Conservation (phyloP, 1,284 basidiomycete species). For the Heterobasidion occidentale region DNA sequence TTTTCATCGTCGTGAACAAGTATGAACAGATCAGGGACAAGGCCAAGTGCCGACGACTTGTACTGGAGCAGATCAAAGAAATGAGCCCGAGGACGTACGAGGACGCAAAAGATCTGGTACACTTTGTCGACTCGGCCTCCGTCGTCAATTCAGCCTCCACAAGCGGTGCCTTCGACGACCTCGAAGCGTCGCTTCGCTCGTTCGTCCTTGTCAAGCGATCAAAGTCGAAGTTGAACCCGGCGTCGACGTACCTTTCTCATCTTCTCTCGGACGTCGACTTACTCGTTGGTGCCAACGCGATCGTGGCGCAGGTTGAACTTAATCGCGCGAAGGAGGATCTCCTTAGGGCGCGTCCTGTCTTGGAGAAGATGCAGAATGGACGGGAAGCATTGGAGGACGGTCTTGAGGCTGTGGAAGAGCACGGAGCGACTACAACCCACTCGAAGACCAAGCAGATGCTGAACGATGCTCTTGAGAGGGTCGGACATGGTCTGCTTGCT, state of each 20-base stretch:
- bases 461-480: constrained; percentile 65
- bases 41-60: constrained; percentile 82
- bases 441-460: constrained; percentile 56
- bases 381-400: constrained; percentile 72
- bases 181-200: constrained; percentile 89
- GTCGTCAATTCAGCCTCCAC: constrained; percentile 33
- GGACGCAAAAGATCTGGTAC: constrained; percentile 89
- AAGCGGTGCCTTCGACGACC: constrained; percentile 73
- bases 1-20: constrained; percentile 99
- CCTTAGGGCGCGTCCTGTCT: constrained; percentile 67
- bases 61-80: constrained; percentile 92
- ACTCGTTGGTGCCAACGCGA: constrained; percentile 80
- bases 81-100: constrained; percentile 90
- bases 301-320: constrained; percentile 80
- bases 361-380: constrained; percentile 80
- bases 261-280: constrained; percentile 86
- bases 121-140: constrained; percentile 89
- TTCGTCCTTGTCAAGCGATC: constrained; percentile 95
- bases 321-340: constrained; percentile 70
- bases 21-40: constrained; percentile 96
- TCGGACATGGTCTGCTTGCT: constrained; percentile 71
- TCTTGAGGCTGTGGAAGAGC: constrained; percentile 79
- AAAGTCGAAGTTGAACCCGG: constrained; percentile 94
- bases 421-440: constrained; percentile 50
- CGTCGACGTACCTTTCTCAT: constrained; percentile 88